A percentile compares a stretch with the other conserved stretches of the same genome.
These are phyloP conservation scores for Phytophthora cactorum DNA, from an alignment of 352 stramenopile species.

Conservation along the genomic window DNA sequence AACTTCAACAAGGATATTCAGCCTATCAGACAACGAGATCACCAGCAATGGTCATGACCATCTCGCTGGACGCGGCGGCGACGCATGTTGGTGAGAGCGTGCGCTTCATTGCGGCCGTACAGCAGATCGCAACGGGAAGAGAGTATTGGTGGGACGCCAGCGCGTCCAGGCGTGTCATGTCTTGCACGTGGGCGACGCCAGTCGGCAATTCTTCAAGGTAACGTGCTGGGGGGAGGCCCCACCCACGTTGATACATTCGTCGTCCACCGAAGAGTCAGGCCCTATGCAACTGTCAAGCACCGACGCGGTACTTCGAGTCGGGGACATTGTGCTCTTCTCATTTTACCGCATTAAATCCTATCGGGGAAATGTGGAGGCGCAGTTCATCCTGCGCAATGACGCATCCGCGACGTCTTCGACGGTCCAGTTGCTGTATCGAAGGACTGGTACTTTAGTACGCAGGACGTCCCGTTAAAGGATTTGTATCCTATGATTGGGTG, in stretches of 20 bases:
- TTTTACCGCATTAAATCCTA: conserved; percentile 51
- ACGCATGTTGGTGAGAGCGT: conserved; percentile 36
- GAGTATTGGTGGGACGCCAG: conserved; percentile 34
- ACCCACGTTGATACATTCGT: conserved; percentile 38
- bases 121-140: conserved; percentile 52
- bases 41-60: conserved; percentile 16
- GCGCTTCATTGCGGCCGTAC: conserved; percentile 53
- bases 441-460: conserved; percentile 63
- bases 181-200: conserved; percentile 54
- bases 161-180: conserved; percentile 50
- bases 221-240: conserved; percentile 57
- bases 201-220: conserved; percentile 58
- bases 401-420: conserved; percentile 38
- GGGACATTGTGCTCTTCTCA: conserved; percentile 69
- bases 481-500: conserved; percentile 75
- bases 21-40: background rate
- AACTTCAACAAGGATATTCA: conserved; percentile 30
- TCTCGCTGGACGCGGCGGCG: conserved; percentile 30
- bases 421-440: conserved; percentile 67
- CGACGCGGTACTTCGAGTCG: conserved; percentile 45
- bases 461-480: conserved; percentile 53
- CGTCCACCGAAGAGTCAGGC: conserved; percentile 24
- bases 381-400: conserved; percentile 43
- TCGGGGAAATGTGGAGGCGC: conserved; percentile 57
- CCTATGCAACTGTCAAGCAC: conserved; percentile 29